phyloP scores from a whole-genome alignment of 1,139 yeast genomes.

The Diutina mesorugosa region DNA sequence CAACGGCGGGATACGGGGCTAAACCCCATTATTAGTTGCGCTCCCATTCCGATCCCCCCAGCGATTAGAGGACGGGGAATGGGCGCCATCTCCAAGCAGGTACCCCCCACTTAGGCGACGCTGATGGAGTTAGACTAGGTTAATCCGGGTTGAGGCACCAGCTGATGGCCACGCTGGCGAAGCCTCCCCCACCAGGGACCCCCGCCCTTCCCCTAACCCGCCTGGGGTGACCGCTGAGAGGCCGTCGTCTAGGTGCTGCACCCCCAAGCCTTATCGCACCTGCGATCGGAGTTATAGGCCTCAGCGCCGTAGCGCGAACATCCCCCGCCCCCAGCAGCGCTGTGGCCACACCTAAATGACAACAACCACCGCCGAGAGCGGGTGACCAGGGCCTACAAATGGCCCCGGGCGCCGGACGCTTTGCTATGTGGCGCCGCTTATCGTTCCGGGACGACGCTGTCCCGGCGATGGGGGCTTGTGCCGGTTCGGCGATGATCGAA shows the following conservation, averaged over 20 bases:
- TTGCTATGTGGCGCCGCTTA: no score
- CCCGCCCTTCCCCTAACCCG: neutral
- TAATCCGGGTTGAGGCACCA: no score
- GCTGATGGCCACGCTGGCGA: no score
- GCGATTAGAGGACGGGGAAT: neutral
- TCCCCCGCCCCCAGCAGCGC: no score
- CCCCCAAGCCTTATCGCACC: neutral
- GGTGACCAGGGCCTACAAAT: no score
- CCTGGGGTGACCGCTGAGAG: neutral
- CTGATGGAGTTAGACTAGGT: no score
- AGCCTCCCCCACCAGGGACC: no score
- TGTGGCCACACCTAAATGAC: no score
- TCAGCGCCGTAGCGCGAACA: no score
- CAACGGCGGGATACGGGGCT: neutral
- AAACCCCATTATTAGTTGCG: neutral
- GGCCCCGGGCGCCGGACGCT: no score
- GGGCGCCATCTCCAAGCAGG: neutral
- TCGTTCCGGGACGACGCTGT: neutral
- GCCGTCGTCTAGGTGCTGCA: neutral
- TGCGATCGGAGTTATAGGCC: neutral
- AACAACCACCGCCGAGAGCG: no score
- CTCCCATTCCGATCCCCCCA: neutral
- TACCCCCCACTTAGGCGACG: neutral
- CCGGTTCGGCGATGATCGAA: neutral
- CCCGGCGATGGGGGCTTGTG: neutral